Percentiles rank a stretch among this genome's conserved stretches.
Evolutionary conservation across 139 green algal species (phyloP).

Genomic region (Coelastrella sp.): DNA sequence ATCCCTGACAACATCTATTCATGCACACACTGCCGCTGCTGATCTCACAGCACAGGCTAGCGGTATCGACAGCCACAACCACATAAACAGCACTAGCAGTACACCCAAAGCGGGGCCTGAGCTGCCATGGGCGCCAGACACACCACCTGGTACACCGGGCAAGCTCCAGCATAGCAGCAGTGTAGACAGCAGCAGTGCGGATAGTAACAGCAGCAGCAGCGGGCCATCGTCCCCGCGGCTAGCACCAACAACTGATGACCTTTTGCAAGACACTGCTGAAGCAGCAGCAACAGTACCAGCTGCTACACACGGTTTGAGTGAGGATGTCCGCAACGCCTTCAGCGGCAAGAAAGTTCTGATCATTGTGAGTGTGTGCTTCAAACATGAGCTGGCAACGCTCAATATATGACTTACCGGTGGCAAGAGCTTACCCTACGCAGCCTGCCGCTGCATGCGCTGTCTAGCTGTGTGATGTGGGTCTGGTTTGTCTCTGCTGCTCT

Average conservation of each 20-base stretch:
- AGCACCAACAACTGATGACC: no score
- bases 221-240: no score
- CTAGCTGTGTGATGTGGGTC: no score
- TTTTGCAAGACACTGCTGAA: not conserved
- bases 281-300: not conserved
- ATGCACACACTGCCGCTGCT: not conserved
- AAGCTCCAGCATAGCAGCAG: not conserved
- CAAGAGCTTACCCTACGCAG: not conserved
- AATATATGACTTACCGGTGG: not conserved
- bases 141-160: not conserved
- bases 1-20: not conserved
- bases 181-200: not conserved
- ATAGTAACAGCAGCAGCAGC: not conserved
- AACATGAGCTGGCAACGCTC: not conserved
- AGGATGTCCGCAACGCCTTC: not conserved
- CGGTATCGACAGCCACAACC: not conserved
- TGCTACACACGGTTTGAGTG: not conserved
- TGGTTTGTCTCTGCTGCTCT: no score
- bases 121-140: not conserved
- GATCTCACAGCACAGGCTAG: not conserved
- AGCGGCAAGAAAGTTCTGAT: constrained; percentile 2
- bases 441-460: no score
- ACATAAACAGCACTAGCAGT: constrained; percentile 10
- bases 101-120: not conserved
- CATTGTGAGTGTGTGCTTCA: constrained; percentile 23